These are phyloP conservation scores for Botrytis fragariae DNA, from an alignment of 2,329 filamentous ascomycete species.

Conservation along the genomic window DNA sequence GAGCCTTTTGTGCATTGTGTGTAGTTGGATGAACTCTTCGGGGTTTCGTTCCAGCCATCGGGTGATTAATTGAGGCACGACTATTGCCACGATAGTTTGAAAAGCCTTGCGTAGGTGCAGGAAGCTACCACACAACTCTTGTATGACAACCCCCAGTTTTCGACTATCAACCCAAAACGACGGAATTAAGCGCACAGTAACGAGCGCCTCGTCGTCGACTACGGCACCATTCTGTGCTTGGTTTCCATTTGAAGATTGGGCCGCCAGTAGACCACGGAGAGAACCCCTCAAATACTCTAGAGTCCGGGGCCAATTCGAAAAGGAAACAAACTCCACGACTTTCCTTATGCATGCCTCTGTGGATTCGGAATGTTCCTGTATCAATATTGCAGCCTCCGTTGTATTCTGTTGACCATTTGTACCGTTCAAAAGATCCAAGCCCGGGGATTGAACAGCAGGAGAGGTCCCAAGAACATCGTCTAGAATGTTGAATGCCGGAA, in stretches of 20 bases:
- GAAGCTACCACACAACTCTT: slow-evolving; percentile 66
- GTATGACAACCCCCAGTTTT: slow-evolving; percentile 60
- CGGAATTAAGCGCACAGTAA: slow-evolving; percentile 57
- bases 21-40: slow-evolving; percentile 61
- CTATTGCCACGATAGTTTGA: slow-evolving; percentile 61
- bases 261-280: slow-evolving; percentile 35
- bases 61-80: slow-evolving; percentile 61
- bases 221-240: slow-evolving; percentile 27
- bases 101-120: slow-evolving; percentile 63
- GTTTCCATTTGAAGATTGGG: slow-evolving; percentile 32
- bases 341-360: slow-evolving; percentile 55
- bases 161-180: slow-evolving; percentile 63
- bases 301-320: slow-evolving; percentile 59
- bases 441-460: slow-evolving; percentile 29
- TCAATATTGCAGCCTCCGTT: slow-evolving; percentile 33
- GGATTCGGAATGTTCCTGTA: slow-evolving; percentile 40
- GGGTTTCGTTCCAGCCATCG: slow-evolving; percentile 66
- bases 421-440: slow-evolving; percentile 25
- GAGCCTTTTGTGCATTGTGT: slow-evolving; percentile 58
- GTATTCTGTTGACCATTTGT: slow-evolving; percentile 34
- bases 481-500: slow-evolving; percentile 57
- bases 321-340: slow-evolving; percentile 63
- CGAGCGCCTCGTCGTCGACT: slow-evolving; percentile 44
- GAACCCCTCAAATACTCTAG: slow-evolving; percentile 57
- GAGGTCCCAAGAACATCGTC: slow-evolving; percentile 45